Percentiles rank a stretch among this genome's conserved stretches.
Conservation (phyloP, 2,329 filamentous ascomycete genomes). For the Westerdykella sp. region DNA sequence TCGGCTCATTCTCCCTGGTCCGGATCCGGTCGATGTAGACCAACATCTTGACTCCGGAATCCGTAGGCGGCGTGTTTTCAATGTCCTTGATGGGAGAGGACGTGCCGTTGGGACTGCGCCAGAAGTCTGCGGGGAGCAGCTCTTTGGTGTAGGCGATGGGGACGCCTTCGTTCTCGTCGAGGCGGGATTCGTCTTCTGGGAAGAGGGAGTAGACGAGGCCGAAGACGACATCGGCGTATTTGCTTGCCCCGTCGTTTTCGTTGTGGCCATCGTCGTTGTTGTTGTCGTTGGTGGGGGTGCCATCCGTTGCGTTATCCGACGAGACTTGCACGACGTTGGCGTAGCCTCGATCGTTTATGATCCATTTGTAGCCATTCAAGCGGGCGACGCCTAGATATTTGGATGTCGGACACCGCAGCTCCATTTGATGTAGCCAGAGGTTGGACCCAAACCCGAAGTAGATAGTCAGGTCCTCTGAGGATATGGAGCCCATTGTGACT, state of each 20-base stretch:
- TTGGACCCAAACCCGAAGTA: constrained; percentile 71
- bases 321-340: constrained; percentile 54
- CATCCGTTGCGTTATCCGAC: not conserved
- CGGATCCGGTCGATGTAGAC: constrained; percentile 54
- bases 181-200: constrained; percentile 19
- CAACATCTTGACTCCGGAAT: constrained; percentile 37
- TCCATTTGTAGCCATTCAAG: constrained; percentile 55
- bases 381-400: constrained; percentile 15
- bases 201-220: constrained; percentile 31
- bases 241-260: constrained; percentile 1
- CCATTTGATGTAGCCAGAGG: constrained; percentile 61
- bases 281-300: not conserved
- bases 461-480: constrained; percentile 27
- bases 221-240: constrained; percentile 36
- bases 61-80: constrained; percentile 12
- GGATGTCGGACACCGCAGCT: constrained; percentile 21
- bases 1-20: constrained; percentile 38
- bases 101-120: constrained; percentile 15
- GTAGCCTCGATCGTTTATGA: constrained; percentile 62
- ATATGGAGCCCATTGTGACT: not conserved
- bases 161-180: constrained; percentile 54
- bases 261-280: not conserved
- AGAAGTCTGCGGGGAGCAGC: constrained; percentile 40
- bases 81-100: constrained; percentile 3
- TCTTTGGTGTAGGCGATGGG: constrained; percentile 56